These are phyloP conservation scores for Suillus discolor DNA, from an alignment of 768 basidiomycete genomes.

Conservation along the genomic window DNA sequence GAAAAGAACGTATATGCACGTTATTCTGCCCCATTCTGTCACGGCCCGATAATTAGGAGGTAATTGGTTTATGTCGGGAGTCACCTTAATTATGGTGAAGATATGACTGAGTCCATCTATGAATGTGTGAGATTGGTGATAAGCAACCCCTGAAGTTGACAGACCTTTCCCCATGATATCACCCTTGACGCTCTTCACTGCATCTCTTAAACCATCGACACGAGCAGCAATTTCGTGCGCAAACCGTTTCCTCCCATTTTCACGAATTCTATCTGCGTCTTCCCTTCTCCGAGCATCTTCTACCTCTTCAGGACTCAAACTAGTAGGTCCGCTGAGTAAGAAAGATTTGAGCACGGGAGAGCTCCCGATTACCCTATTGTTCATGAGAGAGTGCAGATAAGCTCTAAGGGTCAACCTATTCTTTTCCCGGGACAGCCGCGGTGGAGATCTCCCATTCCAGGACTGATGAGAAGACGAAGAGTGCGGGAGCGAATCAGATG, in stretches of 20 bases:
- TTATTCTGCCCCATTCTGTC: slow-evolving; percentile 95
- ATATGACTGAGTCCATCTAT: slow-evolving; percentile 87
- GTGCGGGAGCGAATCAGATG: slow-evolving; percentile 56
- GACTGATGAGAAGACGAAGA: slow-evolving; percentile 80
- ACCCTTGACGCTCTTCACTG: slow-evolving; percentile 87
- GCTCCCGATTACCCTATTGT: slow-evolving; percentile 71
- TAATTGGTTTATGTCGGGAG: slow-evolving; percentile 72
- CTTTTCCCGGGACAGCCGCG: slow-evolving; percentile 83
- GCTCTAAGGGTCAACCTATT: slow-evolving; percentile 93
- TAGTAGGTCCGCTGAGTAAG: slow-evolving; percentile 75
- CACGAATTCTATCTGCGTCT: slow-evolving; percentile 85
- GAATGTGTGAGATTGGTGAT: slow-evolving; percentile 11
- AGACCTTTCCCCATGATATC: slow-evolving; percentile 88
- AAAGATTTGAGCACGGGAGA: slow-evolving; percentile 88
- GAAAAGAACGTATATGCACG: slow-evolving; percentile 56
- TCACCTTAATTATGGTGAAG: slow-evolving; percentile 87
- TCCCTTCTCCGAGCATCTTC: slow-evolving; percentile 81
- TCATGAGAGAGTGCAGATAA: slow-evolving; percentile 83
- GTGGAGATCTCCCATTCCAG: slow-evolving; percentile 55
- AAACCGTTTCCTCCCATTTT: slow-evolving; percentile 86
- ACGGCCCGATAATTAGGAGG: slow-evolving; percentile 88
- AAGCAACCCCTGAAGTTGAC: neutral
- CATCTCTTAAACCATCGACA: slow-evolving; percentile 83
- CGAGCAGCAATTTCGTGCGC: slow-evolving; percentile 82
- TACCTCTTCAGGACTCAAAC: slow-evolving; percentile 67